A percentile compares a stretch with the other conserved stretches of the same genome.
Conservation (phyloP, 2,329 filamentous ascomycete species). For the Calonectria hawksworthii region DNA sequence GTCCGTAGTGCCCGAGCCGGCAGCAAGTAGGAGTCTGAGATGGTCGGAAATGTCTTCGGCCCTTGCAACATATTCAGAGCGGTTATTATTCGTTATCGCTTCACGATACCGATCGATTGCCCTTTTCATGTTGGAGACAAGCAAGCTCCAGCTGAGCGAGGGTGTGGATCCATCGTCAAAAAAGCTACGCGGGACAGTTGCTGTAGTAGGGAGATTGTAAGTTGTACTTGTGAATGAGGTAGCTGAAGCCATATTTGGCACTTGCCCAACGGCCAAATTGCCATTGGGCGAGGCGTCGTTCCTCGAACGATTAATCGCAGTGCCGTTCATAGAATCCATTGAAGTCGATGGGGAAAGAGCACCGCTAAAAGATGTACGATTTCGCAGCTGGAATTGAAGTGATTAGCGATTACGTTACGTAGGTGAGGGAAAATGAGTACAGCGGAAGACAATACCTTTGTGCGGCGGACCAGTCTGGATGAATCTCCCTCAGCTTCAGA, state of each 20-base stretch:
- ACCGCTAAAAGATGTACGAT: constrained; percentile 76
- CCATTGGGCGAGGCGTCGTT: constrained; percentile 68
- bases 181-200: constrained; percentile 82
- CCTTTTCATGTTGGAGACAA: constrained; percentile 93
- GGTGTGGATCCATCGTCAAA: constrained; percentile 89
- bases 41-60: constrained; percentile 99
- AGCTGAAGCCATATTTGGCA: constrained; percentile 69
- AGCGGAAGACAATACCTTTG: constrained; percentile 65
- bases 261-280: constrained; percentile 52
- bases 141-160: constrained; percentile 87
- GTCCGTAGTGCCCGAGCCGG: constrained; percentile 96
- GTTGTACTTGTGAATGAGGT: constrained; percentile 73
- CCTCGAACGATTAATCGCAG: constrained; percentile 69
- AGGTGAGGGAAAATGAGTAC: neutral
- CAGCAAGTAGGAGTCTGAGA: constrained; percentile 90
- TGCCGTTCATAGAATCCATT: constrained; percentile 88
- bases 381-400: constrained; percentile 62
- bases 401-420: constrained; percentile 29
- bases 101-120: constrained; percentile 92
- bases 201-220: constrained; percentile 70
- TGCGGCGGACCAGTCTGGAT: constrained; percentile 74
- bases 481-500: constrained; percentile 87
- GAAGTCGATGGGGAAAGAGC: constrained; percentile 89
- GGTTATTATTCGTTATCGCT: constrained; percentile 85
- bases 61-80: constrained; percentile 90